Evolutionary conservation across 2,329 filamentous ascomycete genomes (phyloP), one percentile per base, ranked within the genome.

Genomic region (Leptodontidium sp.): DNA sequence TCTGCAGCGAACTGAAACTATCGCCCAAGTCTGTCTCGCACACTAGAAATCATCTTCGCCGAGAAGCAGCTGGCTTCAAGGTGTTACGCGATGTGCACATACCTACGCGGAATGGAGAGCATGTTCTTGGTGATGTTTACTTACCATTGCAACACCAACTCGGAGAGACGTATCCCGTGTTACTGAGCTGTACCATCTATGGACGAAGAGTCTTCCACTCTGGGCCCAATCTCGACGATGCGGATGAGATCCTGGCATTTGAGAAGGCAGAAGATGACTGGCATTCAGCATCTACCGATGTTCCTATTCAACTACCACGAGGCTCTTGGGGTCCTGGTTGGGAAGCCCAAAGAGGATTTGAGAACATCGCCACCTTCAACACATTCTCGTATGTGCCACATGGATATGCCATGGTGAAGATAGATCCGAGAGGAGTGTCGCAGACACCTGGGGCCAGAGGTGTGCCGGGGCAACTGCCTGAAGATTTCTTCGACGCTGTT

Each of bases 401-500:
- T 55, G 67, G 67, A 12, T 68, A 68, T 66, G 63, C 58, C 11
- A 65, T 68, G 62, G 67, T 68, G 21, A 61, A 66, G 50, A 47
- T 68, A 38, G 67, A 68, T 68, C 55, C 62, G 35, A 61, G 63
- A 50, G 67, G 67, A 45, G 63, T 66, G 12, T 52, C 55, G 32
- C 62, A 68, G 50, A 66, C 67, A 21, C 67, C 67, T n/a, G 62
- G 67, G 15, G 45, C 29, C 8, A 62, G 63, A 50, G 62, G 63
- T 21, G 47, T 68, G n/a, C 63, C 67, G 52, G 63, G 65, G 4
- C 73, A 75, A 43, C 74, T 77, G 32, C 76, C 69, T 1, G 71
- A 75, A 24, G 78, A 79, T 26, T 73, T 70, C 9, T 74, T 69
- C 55, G 76, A 78, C 35, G 61, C 72, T 1, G 71, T 78, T 29